Evolutionary conservation across 1,139 yeast species (phyloP).

Genomic region (Hyphopichia pseudoburtonii): DNA sequence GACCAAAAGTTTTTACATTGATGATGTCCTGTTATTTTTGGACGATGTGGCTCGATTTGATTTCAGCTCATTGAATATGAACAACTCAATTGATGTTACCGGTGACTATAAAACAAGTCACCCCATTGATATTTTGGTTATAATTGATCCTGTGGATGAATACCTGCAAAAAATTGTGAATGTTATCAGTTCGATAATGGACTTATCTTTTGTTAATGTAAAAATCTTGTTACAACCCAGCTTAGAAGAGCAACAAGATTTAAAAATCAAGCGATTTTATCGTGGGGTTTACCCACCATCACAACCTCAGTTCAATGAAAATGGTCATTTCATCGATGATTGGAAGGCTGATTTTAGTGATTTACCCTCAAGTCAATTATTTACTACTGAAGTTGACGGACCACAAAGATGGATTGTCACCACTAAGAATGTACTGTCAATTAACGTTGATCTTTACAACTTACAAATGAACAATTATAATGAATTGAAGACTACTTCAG

Average conservation of each 20-base stretch:
- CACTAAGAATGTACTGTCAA: constrained; percentile 30
- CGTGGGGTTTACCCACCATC: constrained; percentile 41
- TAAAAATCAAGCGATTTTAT: constrained; percentile 62
- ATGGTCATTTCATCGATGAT: constrained; percentile 28
- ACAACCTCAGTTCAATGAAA: constrained; percentile 37
- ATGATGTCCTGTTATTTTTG: constrained; percentile 28
- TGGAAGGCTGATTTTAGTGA: constrained; percentile 15
- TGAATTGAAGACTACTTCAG: not conserved
- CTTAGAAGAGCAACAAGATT: constrained; percentile 23
- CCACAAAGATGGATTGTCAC: constrained; percentile 69
- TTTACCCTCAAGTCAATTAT: constrained; percentile 50
- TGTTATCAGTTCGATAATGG: constrained; percentile 45
- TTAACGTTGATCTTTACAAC: constrained; percentile 59
- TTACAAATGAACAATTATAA: constrained; percentile 38
- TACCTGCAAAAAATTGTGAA: constrained; percentile 62
- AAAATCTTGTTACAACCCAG: constrained; percentile 63
- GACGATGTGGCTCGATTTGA: constrained; percentile 46
- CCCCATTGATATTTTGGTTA: constrained; percentile 52
- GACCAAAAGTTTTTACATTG: constrained; percentile 46
- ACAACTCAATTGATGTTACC: constrained; percentile 32
- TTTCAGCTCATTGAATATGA: constrained; percentile 35
- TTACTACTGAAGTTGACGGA: constrained; percentile 58
- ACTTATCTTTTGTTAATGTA: constrained; percentile 46
- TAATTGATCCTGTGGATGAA: constrained; percentile 74
- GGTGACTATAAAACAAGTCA: constrained; percentile 15